Conservation (phyloP, 2,329 filamentous ascomycete genomes). For the Fusarium lateritium region DNA sequence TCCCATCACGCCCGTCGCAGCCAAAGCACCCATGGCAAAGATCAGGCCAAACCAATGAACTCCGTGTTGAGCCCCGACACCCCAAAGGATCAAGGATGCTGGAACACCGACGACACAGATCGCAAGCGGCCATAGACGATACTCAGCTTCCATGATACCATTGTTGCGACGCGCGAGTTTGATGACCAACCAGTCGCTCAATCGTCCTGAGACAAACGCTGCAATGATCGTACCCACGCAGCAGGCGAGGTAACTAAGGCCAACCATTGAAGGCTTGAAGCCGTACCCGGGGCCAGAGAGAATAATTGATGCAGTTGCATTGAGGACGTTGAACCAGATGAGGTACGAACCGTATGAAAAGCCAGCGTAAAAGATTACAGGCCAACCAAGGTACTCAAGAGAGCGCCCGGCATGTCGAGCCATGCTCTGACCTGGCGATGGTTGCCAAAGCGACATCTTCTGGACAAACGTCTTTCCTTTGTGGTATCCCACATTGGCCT, state of each 20-base stretch:
- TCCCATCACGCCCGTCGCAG: slow-evolving; percentile 54
- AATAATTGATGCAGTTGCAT: slow-evolving; percentile 60
- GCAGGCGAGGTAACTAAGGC: slow-evolving; percentile 57
- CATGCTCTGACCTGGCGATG: slow-evolving; percentile 53
- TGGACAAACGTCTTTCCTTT: slow-evolving; percentile 57
- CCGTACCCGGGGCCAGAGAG: slow-evolving; percentile 56
- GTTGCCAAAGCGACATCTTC: slow-evolving; percentile 60
- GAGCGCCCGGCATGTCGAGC: slow-evolving; percentile 56
- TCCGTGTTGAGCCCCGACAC: slow-evolving; percentile 54
- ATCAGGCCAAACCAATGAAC: slow-evolving; percentile 61
- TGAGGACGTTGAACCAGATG: slow-evolving; percentile 61
- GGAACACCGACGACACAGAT: slow-evolving; percentile 52
- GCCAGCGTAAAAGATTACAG: slow-evolving; percentile 60
- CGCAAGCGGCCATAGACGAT: slow-evolving; percentile 59
- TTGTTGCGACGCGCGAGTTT: slow-evolving; percentile 57
- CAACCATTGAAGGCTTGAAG: slow-evolving; percentile 58
- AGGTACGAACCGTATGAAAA: slow-evolving; percentile 61
- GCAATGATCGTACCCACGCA: slow-evolving; percentile 54
- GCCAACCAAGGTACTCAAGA: slow-evolving; percentile 57
- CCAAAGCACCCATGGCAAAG: slow-evolving; percentile 57
- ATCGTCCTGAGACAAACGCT: slow-evolving; percentile 50
- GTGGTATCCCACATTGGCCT: neutral
- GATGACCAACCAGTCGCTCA: slow-evolving; percentile 58
- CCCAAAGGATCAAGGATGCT: slow-evolving; percentile 52
- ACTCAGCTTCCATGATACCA: slow-evolving; percentile 59